phyloP scores from a whole-genome alignment of 169 alveolate species.

The Ichthyophthirius multifiliis region DNA sequence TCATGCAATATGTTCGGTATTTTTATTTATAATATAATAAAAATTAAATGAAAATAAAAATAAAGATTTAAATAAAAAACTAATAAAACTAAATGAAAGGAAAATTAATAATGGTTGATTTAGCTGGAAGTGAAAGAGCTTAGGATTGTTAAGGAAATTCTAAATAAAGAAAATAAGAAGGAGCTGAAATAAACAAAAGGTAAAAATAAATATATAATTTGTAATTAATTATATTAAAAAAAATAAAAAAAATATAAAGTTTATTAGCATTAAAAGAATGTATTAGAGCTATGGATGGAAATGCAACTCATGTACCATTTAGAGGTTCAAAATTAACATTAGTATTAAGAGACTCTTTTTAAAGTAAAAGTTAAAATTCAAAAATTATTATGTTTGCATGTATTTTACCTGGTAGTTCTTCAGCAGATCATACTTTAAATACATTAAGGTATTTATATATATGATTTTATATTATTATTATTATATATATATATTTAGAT shows the following conservation, averaged over 20 bases:
- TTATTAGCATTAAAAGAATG: slow-evolving; percentile 87
- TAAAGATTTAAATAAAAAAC: slow-evolving; percentile 52
- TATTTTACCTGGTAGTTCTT: slow-evolving; percentile 78
- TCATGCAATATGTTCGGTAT: slow-evolving; percentile 80
- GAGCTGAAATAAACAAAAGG: slow-evolving; percentile 89
- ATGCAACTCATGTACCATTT: slow-evolving; percentile 83
- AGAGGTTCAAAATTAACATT: slow-evolving; percentile 80
- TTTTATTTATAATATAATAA: neutral
- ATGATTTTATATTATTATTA: neutral
- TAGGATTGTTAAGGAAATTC: slow-evolving; percentile 82
- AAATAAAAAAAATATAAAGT: too few relatives aligned
- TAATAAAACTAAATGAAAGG: slow-evolving; percentile 52
- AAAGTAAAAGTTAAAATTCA: slow-evolving; percentile 54
- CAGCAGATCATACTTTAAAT: slow-evolving; percentile 85
- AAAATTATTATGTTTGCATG: slow-evolving; percentile 85
- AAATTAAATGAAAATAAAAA: neutral
- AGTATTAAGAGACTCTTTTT: slow-evolving; percentile 86
- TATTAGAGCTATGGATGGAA: slow-evolving; percentile 78
- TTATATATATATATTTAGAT: slow-evolving; percentile 26
- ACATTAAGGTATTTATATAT: slow-evolving; percentile 44
- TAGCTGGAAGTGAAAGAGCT: slow-evolving; percentile 91
- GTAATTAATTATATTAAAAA: too few relatives aligned
- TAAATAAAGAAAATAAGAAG: slow-evolving; percentile 79
- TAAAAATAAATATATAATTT: too few relatives aligned
- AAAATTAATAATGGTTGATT: slow-evolving; percentile 79